These are phyloP conservation scores for Citeromyces matritensis DNA, from an alignment of 805 yeast genomes.

Conservation along the genomic window DNA sequence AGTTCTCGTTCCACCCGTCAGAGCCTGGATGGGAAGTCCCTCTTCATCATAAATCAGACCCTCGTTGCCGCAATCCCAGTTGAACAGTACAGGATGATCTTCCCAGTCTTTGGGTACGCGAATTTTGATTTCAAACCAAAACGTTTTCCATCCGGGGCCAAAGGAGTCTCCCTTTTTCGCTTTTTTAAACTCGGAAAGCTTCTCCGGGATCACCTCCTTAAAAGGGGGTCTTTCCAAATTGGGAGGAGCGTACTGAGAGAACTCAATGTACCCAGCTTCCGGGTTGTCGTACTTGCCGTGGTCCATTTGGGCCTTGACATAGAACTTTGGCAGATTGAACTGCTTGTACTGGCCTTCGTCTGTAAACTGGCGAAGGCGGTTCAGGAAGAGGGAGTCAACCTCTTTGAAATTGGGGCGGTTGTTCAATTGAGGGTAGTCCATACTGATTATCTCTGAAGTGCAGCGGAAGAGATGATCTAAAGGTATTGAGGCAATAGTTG, in stretches of 20 bases:
- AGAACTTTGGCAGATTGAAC: conserved; percentile 71
- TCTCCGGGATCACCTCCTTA: conserved; percentile 33
- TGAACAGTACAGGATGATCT: conserved; percentile 33
- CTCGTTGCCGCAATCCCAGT: conserved; percentile 82
- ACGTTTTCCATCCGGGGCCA: conserved; percentile 96
- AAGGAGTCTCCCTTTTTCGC: conserved; percentile 61
- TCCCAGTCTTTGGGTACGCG: conserved; percentile 49
- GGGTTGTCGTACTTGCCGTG: conserved; percentile 14
- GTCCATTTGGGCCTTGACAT: conserved; percentile 45
- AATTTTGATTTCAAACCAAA: conserved; percentile 71
- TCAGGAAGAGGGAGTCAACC: conserved; percentile 57
- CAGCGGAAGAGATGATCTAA: background rate
- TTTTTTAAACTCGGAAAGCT: conserved; percentile 31
- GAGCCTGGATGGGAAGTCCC: conserved; percentile 68
- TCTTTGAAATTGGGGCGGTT: conserved; percentile 58
- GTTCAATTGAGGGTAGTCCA: conserved; percentile 22
- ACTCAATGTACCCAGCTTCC: conserved; percentile 29
- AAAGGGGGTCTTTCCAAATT: conserved; percentile 51
- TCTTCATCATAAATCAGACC: conserved; percentile 58
- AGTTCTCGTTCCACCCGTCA: conserved; percentile 75
- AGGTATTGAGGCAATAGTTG: too few species aligned
- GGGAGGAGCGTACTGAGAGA: conserved; percentile 64
- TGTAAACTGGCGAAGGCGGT: conserved; percentile 62
- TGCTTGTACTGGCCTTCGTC: conserved; percentile 55
- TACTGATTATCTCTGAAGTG: background rate